A percentile compares a stretch with the other conserved stretches of the same genome.
These are phyloP conservation scores for Fagopyrum esculentum DNA, from an alignment of 148 eudicot species.

Conservation along the genomic window DNA sequence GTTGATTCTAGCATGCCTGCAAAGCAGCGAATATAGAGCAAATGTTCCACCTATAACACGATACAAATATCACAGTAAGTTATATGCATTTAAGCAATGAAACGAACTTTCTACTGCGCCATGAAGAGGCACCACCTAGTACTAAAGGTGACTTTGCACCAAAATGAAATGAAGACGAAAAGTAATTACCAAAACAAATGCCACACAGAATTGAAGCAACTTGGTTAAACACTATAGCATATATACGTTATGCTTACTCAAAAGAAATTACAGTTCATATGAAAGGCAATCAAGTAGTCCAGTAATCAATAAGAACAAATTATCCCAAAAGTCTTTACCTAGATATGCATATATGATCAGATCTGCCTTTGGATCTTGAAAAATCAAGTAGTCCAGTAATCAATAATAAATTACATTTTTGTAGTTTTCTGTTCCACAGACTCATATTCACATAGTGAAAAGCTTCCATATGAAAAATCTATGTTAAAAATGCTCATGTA, in stretches of 20 bases:
- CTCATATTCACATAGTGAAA: not conserved
- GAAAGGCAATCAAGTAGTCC: not conserved
- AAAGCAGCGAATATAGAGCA: constrained; percentile 91
- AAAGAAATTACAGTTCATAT: not conserved
- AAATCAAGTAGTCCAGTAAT: not conserved
- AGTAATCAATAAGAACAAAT: not conserved
- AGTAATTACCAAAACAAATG: not conserved
- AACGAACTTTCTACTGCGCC: not conserved
- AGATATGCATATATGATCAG: not conserved
- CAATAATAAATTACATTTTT: too few relatives aligned
- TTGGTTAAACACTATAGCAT: not conserved
- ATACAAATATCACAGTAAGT: not conserved
- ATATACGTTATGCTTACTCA: not conserved
- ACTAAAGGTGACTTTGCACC: not conserved
- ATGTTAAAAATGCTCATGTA: not conserved
- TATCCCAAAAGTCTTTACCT: not conserved
- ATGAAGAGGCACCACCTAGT: not conserved
- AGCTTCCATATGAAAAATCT: not conserved
- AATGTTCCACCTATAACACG: constrained; percentile 74
- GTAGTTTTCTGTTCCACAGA: not conserved
- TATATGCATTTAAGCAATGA: not conserved
- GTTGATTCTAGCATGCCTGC: constrained; percentile 83
- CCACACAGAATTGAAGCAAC: not conserved
- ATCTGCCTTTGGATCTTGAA: not conserved
- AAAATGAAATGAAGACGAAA: not conserved